Base-by-base conservation (phyloP, 176 grass and related monocot species). In the Eleusine coracana region DNA sequence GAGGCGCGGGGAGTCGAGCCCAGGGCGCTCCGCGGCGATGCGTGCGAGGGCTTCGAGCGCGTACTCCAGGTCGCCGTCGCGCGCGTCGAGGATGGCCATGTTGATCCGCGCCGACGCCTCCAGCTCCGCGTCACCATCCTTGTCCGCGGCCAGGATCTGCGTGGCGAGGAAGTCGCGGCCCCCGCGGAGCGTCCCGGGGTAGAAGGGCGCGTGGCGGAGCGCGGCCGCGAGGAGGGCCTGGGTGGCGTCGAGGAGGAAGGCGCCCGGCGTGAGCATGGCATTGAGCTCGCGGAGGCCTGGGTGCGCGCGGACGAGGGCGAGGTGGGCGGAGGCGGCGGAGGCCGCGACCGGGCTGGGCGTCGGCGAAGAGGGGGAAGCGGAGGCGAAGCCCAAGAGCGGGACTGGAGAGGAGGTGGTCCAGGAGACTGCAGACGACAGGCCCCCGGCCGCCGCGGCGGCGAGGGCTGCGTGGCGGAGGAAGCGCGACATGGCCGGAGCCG, bases 241-340 rank as follows among this genome's bases (percentile, higher is more conserved):
- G 15, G 71, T 84, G 31, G 60, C 71, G 82, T 84, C 82, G 62
- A 84, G 9, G 72, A 84, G 10, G 82, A 84, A 84, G 71, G 71
- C 10, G 15, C 15, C 45, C 36, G 71, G 71, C 1, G 61, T 31
- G 38, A 84, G 71, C 71, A 84, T 65, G 5, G 46, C 61, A 46
- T 44, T 67, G 71, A 84, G 82, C 46, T 75, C 82, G 82, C 36
- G 46, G 72, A 75, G 72, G 48, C 46, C 45, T 15, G 61, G 62
- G 48, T 76, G 72, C 45, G 71, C 71, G 72, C 72, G 71, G 72
- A 84, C 48, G 48, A 84, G 82, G 71, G 82, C 71, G 3, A 68
- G 9, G 82, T 84, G 82, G n/a, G 61, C 46, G 61, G 45, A 41
- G 42, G 14, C n/a, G 5, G 14, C 31, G 29, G 7, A 13, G 58